Evolutionary conservation across 1,139 yeast species (phyloP), one percentile per base, ranked within the genome.

Genomic region (Sugiyamaella xylanicola): DNA sequence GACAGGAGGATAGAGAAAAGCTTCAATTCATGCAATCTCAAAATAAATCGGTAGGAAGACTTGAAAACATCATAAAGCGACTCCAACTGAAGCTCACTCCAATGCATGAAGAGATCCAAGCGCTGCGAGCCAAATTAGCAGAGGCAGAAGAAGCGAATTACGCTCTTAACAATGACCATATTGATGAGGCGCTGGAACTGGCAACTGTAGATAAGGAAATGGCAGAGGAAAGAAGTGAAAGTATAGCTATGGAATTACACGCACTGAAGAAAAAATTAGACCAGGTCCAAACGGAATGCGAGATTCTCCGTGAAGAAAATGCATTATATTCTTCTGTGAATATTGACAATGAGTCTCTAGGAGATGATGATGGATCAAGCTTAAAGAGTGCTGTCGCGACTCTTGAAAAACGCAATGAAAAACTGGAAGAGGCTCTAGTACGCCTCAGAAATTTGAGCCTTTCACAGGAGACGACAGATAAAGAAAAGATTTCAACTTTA

Each of bases 161-260:
- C n/a, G 77, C 70, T 32, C 64, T 74, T 15, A 64, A 74, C 35
- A 65, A 59, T 15, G 72, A 68, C 21, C 65, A 61, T 27, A 64
- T 67, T 15, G 72, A 78, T 13, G 83, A 81, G 44, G 69, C 74
- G 0, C 59, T 84, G 19, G 92, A 86, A 61, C 71, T 79, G 65
- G 66, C 80, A 0, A 69, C 78, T 0, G 74, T 84, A 1, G 91
- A 85, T 54, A 76, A 77, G 56, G 86, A 80, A 58, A 77, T 77
- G 64, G 74, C 83, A 2, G 75, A 74, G 27, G 79, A 74, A 40
- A 71, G 74, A 11, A 78, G 76, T 51, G 74, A 71, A 11, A 61
- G 68, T 3, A 66, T 86, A 25, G 65, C 66, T 7, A 58, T 59
- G 11, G 71, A 69, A 36, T 56, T 72, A 27, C 65, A 66, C 1